phyloP scores from a whole-genome alignment of 108 stramenopile species.

The Fragilaria radians region DNA sequence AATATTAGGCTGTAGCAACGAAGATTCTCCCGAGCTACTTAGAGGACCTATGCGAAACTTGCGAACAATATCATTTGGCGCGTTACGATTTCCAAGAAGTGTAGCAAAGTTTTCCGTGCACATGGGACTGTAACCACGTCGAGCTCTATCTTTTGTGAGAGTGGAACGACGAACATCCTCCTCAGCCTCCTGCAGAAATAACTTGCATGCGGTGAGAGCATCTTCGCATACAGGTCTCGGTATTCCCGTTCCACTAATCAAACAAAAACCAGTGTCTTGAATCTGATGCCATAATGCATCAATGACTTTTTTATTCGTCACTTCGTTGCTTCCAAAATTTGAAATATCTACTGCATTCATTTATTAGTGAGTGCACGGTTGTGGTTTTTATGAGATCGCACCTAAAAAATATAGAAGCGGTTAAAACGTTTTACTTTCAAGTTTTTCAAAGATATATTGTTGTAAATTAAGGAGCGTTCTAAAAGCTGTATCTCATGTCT shows the following conservation, averaged over 20 bases:
- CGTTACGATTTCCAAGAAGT: constrained; percentile 43
- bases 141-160: constrained; percentile 54
- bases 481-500: too few species aligned
- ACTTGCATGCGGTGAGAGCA: constrained; percentile 37
- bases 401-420: too few species aligned
- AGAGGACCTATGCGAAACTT: constrained; percentile 63
- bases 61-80: constrained; percentile 68
- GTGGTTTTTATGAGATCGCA: too few species aligned
- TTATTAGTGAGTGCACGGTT: too few species aligned
- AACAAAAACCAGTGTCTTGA: constrained; percentile 44
- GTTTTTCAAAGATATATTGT: too few species aligned
- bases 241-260: constrained; percentile 42
- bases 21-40: constrained; percentile 9
- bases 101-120: constrained; percentile 69
- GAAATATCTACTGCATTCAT: too few species aligned
- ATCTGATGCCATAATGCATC: constrained; percentile 32
- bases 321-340: too few species aligned
- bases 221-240: constrained; percentile 27
- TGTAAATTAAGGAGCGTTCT: too few species aligned
- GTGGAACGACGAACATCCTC: constrained; percentile 62
- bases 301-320: too few species aligned
- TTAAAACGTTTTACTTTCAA: too few species aligned
- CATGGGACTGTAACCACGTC: constrained; percentile 67
- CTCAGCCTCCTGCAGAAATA: constrained; percentile 53
- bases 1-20: constrained; percentile 52